Evolutionary conservation across 2,329 filamentous ascomycete genomes (phyloP).

Genomic region (Fusarium euwallaceae): DNA sequence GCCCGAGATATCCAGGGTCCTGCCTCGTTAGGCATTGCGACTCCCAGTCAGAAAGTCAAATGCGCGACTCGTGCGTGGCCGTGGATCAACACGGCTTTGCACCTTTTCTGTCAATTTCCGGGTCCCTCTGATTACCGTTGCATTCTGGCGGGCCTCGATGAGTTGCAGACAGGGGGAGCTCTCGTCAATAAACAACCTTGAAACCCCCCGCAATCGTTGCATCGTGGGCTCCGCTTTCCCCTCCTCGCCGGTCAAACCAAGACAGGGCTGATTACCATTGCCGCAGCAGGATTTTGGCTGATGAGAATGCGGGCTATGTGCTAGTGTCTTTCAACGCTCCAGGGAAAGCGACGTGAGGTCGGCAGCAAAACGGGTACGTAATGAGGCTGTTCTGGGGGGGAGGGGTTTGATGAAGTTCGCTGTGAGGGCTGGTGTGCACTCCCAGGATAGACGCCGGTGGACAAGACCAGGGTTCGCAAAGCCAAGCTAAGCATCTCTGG

Average conservation of each 20-base stretch:
- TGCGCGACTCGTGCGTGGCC: slow-evolving; percentile 32
- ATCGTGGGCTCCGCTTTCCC: slow-evolving; percentile 35
- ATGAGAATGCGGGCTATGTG: slow-evolving; percentile 10
- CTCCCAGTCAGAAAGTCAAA: slow-evolving; percentile 9
- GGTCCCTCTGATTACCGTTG: slow-evolving; percentile 41
- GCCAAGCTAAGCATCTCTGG: slow-evolving; percentile 35
- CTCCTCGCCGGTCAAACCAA: slow-evolving; percentile 40
- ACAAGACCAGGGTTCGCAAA: slow-evolving; percentile 23
- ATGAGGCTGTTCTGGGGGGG: slow-evolving; percentile 31
- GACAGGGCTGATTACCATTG: slow-evolving; percentile 32
- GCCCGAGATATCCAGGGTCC: slow-evolving; percentile 39
- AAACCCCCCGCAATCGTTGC: slow-evolving; percentile 32
- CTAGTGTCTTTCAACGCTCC: not conserved
- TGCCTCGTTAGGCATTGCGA: slow-evolving; percentile 35
- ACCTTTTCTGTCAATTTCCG: slow-evolving; percentile 30
- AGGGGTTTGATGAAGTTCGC: slow-evolving; percentile 21
- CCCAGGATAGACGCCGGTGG: slow-evolving; percentile 32
- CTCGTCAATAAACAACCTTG: slow-evolving; percentile 25
- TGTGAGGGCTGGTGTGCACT: slow-evolving; percentile 15
- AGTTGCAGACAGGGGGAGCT: slow-evolving; percentile 36
- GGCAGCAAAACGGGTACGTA: slow-evolving; percentile 33
- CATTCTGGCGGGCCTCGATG: slow-evolving; percentile 37
- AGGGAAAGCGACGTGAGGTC: slow-evolving; percentile 14
- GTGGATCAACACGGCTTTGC: slow-evolving; percentile 18
- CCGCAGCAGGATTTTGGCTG: slow-evolving; percentile 9